Evolutionary conservation across 306 rosid genomes (phyloP).

Genomic region (Casuarina equisetifolia): DNA sequence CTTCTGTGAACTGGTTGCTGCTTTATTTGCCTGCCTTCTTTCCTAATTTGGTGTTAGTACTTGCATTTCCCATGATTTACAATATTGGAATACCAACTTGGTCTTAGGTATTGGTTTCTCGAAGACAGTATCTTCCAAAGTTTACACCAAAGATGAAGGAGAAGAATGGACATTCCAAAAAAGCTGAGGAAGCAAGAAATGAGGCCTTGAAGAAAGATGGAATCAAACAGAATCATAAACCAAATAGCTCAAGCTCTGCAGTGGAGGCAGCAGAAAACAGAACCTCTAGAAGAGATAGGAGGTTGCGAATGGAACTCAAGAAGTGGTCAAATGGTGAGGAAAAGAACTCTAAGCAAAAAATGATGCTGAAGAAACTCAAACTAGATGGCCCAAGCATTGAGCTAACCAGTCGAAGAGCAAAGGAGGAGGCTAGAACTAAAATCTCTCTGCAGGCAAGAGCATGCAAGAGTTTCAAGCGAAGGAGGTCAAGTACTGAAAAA

Average conservation of each 20-base stretch:
- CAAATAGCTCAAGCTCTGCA: background rate
- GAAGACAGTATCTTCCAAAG: background rate
- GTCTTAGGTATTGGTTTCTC: slow-evolving; percentile 9
- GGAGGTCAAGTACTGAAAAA: background rate
- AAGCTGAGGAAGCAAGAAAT: background rate
- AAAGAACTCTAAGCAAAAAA: background rate
- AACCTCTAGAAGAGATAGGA: background rate
- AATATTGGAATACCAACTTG: background rate
- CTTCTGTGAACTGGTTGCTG: background rate
- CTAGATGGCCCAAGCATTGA: background rate
- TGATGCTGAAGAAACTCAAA: background rate
- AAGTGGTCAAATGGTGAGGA: background rate
- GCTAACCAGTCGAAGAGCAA: background rate
- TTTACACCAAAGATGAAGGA: background rate
- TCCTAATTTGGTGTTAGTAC: background rate
- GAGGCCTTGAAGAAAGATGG: slow-evolving; percentile 1
- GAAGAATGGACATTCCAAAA: background rate
- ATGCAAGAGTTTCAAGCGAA: background rate
- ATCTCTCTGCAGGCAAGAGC: background rate
- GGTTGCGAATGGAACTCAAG: background rate
- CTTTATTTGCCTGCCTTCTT: background rate
- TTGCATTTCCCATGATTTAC: background rate
- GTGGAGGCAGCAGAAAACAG: background rate
- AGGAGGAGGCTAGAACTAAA: background rate
- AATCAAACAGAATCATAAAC: slow-evolving; percentile 3